phyloP scores from a whole-genome alignment of 2,329 filamentous ascomycete species.

The Nigrospora oryzae region DNA sequence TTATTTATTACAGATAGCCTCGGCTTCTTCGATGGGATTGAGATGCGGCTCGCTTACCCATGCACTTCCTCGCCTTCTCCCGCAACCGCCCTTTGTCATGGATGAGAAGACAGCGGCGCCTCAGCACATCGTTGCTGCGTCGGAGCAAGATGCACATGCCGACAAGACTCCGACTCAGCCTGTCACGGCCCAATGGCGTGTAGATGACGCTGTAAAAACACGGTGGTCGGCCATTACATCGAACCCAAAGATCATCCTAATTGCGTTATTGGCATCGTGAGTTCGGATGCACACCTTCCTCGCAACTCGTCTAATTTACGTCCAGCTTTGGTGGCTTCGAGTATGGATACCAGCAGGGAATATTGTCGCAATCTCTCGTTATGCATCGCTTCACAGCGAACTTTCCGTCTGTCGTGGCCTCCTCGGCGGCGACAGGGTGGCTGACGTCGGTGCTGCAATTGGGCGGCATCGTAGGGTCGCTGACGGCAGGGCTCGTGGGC shows the following conservation, averaged over 20 bases:
- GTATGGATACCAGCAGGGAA: slow-evolving; percentile 47
- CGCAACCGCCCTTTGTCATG: background rate
- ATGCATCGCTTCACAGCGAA: slow-evolving; percentile 41
- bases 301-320: background rate
- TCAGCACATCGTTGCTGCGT: background rate
- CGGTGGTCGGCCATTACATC: slow-evolving; percentile 19
- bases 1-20: too few relatives aligned
- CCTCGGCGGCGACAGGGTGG: slow-evolving; percentile 35
- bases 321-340: slow-evolving; percentile 39
- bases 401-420: slow-evolving; percentile 37
- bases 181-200: slow-evolving; percentile 4
- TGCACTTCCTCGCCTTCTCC: too few relatives aligned
- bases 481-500: slow-evolving; percentile 44
- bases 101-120: background rate
- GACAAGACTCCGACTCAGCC: background rate
- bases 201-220: slow-evolving; percentile 5
- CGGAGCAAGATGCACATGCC: background rate
- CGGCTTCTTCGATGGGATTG: too few relatives aligned
- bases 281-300: slow-evolving; percentile 3
- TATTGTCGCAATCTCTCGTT: slow-evolving; percentile 43
- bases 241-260: slow-evolving; percentile 28
- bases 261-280: slow-evolving; percentile 31
- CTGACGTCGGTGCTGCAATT: slow-evolving; percentile 39
- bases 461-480: slow-evolving; percentile 46
- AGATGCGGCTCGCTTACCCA: too few relatives aligned